Evolutionary conservation across 2,329 filamentous ascomycete species (phyloP).

Genomic region (Harringtonia lauricola): DNA sequence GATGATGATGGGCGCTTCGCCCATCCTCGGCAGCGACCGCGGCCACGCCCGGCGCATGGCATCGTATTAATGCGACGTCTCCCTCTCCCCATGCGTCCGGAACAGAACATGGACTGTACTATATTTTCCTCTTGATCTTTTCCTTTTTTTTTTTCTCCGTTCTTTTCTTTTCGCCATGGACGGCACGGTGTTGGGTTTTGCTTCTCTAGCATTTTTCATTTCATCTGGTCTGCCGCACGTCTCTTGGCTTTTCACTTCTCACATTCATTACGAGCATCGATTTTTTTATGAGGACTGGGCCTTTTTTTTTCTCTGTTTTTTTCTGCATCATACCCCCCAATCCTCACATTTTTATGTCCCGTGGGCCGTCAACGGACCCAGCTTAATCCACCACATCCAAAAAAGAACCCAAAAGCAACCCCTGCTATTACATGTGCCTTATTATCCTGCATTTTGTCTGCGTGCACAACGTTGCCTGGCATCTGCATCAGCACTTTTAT

Average conservation of each 20-base stretch:
- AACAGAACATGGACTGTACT: not conserved
- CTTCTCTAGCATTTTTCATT: not conserved
- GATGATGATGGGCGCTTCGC: constrained; percentile 30
- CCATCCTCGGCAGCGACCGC: constrained; percentile 36
- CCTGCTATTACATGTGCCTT: too few relatives aligned
- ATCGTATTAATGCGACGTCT: constrained; percentile 31
- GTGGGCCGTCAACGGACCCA: too few relatives aligned
- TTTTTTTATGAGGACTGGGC: not conserved
- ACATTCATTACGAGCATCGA: not conserved
- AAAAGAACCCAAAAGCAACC: too few relatives aligned
- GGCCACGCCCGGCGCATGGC: constrained; percentile 46
- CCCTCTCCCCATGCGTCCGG: not conserved
- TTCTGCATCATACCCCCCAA: not conserved
- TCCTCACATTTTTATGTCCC: too few relatives aligned
- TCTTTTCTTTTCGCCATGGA: not conserved
- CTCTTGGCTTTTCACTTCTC: not conserved
- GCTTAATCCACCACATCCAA: not conserved
- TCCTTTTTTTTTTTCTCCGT: not conserved
- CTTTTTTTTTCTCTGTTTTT: not conserved
- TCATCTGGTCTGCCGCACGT: not conserved
- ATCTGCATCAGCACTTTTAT: not conserved
- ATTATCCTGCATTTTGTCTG: not conserved
- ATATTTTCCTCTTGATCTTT: not conserved
- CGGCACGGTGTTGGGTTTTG: not conserved
- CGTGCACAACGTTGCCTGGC: not conserved